Base-by-base conservation (phyloP, 768 basidiomycete species). In the Galerina marginata region DNA sequence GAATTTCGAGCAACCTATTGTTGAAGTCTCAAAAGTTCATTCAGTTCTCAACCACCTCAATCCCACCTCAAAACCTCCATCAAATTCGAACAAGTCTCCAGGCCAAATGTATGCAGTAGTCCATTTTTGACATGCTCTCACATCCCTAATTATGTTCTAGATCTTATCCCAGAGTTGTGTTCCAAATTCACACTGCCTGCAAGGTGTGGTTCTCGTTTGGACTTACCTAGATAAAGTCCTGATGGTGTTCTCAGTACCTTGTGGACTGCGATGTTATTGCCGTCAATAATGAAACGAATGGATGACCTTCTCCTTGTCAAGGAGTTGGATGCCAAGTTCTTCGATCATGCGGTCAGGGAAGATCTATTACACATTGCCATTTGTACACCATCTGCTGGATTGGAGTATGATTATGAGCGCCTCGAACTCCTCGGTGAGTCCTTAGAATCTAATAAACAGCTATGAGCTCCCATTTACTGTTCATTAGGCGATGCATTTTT, bases 131-230 rank as follows among this genome's bases (percentile, higher is more conserved):
- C 29, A 46, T 33, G 16, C 12, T 45, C 26, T 42, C 39, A 38
- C 59, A 36, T 40, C 37, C 37, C 20, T 58, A 20, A 61, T 61
- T 29, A 11, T 50, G 45, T 14, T 56, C 9, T 69, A 94, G 92
- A 90, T 71, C 78, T 94, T 42, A 92, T 94, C 66, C 93, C 93
- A n/a, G 93, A 94, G 71, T 76, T 93, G 14, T 91, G 88, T 68
- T 82, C 81, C 44, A 90, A 85, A 67, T 87, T 84, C 68, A 88
- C 87, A 9, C 77, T 93, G 60, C 86, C 91, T 38, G 89, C 89
- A 25, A 91, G 87, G 92, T 90, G 63, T 49, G 51, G 20, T 20
- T 59, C 52, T 39, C 10, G 26, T 58, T 37, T 11, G 40, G 15
- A 9, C 26, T 33, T 6, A 25, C 12, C 3, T 23, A 16, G 43